Percentiles rank a stretch among this genome's conserved stretches.
Evolutionary conservation across 495 filamentous ascomycete genomes (phyloP).

Genomic region (Bacidia gigantensis): DNA sequence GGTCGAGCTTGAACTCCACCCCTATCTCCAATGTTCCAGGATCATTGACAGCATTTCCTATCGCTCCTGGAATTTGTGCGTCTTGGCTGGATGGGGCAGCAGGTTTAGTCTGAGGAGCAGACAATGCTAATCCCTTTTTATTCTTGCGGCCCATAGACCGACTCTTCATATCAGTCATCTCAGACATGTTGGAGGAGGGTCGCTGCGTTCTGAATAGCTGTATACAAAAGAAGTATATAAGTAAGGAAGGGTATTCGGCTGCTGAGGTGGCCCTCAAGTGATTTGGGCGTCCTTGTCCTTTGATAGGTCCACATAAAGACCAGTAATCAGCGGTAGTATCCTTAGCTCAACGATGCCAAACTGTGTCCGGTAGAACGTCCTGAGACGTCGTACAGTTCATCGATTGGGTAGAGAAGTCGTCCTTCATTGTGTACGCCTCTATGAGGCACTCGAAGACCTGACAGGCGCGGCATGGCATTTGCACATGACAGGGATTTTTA

Average conservation of each 20-base stretch:
- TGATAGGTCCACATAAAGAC: slow-evolving; percentile 7
- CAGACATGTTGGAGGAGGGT: background rate
- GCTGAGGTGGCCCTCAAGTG: background rate
- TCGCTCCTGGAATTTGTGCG: slow-evolving; percentile 42
- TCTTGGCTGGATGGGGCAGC: slow-evolving; percentile 44
- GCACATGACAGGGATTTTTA: background rate
- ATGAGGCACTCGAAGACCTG: background rate
- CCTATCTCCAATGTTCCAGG: slow-evolving; percentile 86
- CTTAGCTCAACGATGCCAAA: background rate
- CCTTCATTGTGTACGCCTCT: background rate
- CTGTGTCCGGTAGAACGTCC: background rate
- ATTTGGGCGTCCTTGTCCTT: background rate
- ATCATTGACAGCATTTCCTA: slow-evolving; percentile 43
- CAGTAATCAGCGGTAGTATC: background rate
- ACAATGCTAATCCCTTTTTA: slow-evolving; percentile 83
- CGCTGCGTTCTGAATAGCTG: background rate
- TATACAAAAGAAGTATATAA: background rate
- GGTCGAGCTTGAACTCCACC: slow-evolving; percentile 85
- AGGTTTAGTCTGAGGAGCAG: slow-evolving; percentile 46
- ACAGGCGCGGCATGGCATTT: background rate
- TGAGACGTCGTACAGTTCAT: background rate
- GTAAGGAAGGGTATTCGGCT: background rate
- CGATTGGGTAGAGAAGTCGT: background rate
- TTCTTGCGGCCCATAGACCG: slow-evolving; percentile 97
- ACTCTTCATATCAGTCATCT: slow-evolving; percentile 80